phyloP scores from a whole-genome alignment of 2,329 filamentous ascomycete species.

The Dactylellina drechsleri region DNA sequence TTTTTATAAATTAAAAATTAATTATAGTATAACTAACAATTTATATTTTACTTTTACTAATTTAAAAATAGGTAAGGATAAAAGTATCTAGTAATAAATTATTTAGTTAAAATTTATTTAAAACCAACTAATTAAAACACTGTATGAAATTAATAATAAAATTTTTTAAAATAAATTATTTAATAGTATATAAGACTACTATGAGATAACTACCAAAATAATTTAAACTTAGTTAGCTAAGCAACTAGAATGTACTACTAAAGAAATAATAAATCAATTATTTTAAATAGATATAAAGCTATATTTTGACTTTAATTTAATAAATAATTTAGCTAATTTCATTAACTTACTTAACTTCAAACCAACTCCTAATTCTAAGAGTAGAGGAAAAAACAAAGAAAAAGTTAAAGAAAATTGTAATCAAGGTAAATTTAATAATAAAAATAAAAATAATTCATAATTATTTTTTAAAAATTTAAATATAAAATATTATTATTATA shows the following conservation, averaged over 20 bases:
- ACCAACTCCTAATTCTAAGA: neutral
- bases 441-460: neutral
- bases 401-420: neutral
- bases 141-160: neutral
- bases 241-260: neutral
- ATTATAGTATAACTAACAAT: neutral
- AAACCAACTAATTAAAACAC: neutral
- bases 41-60: neutral
- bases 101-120: neutral
- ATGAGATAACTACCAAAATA: neutral
- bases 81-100: neutral
- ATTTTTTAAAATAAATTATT: neutral
- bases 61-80: neutral
- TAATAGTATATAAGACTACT: too few relatives aligned
- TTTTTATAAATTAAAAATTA: neutral
- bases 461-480: neutral
- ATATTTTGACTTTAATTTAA: neutral
- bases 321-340: neutral
- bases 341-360: neutral
- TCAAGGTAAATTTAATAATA: neutral
- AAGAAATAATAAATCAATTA: neutral
- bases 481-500: conserved; percentile 8
- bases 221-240: neutral
- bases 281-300: neutral
- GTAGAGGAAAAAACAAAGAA: neutral